These are phyloP conservation scores for Boletus pseudo-olivaceus DNA, from an alignment of 768 basidiomycete species.

Conservation along the genomic window DNA sequence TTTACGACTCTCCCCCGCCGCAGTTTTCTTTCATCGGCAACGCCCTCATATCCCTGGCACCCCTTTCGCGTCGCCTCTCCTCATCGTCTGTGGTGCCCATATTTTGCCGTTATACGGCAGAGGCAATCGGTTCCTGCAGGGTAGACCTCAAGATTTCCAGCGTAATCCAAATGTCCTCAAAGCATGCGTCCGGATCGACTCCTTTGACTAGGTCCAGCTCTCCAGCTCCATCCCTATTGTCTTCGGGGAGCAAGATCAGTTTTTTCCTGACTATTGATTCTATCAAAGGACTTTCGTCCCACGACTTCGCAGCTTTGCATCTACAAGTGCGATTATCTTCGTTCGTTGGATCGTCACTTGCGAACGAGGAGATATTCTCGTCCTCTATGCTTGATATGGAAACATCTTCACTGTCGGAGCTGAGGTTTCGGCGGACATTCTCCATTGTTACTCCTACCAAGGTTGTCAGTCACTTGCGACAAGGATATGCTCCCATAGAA, in stretches of 20 bases:
- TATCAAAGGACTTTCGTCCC: slow-evolving; percentile 84
- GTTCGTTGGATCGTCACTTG: slow-evolving; percentile 67
- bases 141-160: slow-evolving; percentile 80
- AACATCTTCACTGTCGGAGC: slow-evolving; percentile 62
- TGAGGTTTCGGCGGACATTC: slow-evolving; percentile 82
- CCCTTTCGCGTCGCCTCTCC: slow-evolving; percentile 73
- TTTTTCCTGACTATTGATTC: slow-evolving; percentile 85
- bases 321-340: slow-evolving; percentile 86
- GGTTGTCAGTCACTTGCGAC: slow-evolving; percentile 65
- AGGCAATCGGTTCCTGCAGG: slow-evolving; percentile 93
- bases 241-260: slow-evolving; percentile 73
- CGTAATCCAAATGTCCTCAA: slow-evolving; percentile 53
- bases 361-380: slow-evolving; percentile 79
- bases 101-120: slow-evolving; percentile 90
- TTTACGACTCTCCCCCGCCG: slow-evolving; percentile 84
- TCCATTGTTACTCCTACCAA: slow-evolving; percentile 72
- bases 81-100: slow-evolving; percentile 80
- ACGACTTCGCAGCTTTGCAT: slow-evolving; percentile 85
- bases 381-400: slow-evolving; percentile 76
- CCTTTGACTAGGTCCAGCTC: slow-evolving; percentile 73
- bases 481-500: slow-evolving; percentile 82
- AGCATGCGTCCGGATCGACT: slow-evolving; percentile 57
- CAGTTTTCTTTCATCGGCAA: slow-evolving; percentile 93
- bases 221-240: slow-evolving; percentile 63
- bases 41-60: slow-evolving; percentile 75